These are phyloP conservation scores for Solanum habrochaites DNA, from an alignment of 257 asterid species.

Conservation along the genomic window DNA sequence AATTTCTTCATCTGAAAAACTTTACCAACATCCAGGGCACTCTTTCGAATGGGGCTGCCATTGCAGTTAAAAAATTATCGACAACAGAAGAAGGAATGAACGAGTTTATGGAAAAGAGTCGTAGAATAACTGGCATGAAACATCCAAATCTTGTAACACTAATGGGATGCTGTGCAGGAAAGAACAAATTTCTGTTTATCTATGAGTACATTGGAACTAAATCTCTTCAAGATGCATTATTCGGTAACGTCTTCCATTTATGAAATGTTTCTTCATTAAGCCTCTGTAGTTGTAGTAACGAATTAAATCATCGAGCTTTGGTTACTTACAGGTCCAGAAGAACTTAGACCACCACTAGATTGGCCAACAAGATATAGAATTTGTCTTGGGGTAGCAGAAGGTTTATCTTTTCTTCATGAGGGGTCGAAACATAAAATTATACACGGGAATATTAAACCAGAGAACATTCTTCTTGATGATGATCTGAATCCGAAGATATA, in stretches of 20 bases:
- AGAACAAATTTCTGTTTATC: background rate
- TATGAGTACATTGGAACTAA: background rate
- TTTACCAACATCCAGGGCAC: background rate
- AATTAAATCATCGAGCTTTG: background rate
- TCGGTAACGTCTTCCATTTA: background rate
- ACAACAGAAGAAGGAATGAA: background rate
- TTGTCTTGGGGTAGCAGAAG: constrained; percentile 6
- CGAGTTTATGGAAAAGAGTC: background rate
- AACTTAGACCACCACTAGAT: background rate
- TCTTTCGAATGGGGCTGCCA: background rate
- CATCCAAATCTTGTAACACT: background rate
- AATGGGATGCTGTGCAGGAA: background rate
- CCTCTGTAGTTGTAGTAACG: background rate
- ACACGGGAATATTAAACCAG: background rate
- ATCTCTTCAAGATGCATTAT: constrained; percentile 1
- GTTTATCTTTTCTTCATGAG: constrained; percentile 2
- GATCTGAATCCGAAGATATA: background rate
- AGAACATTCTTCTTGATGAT: background rate
- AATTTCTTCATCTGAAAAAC: background rate
- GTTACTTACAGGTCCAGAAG: background rate
- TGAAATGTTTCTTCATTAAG: background rate
- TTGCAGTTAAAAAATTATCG: background rate
- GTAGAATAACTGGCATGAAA: background rate
- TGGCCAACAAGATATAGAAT: background rate
- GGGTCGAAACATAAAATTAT: background rate